These are phyloP conservation scores for Trametes cinnabarina DNA, from an alignment of 768 basidiomycete genomes.

Conservation along the genomic window DNA sequence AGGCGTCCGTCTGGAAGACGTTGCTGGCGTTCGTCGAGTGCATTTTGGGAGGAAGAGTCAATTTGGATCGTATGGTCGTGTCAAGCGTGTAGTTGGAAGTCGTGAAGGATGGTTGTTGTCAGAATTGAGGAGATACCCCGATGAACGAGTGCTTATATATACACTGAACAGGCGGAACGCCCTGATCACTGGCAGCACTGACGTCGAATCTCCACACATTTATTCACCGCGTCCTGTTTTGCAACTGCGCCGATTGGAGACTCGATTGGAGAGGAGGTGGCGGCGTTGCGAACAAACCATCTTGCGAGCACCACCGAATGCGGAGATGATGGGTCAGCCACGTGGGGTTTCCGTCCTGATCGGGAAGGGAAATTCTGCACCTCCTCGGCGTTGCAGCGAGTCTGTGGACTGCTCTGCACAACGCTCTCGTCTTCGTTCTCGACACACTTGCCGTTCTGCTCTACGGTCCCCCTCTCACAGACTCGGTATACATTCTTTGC, in stretches of 20 bases:
- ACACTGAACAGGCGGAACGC: background rate
- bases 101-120: too few species aligned
- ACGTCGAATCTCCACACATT: slow-evolving; percentile 1
- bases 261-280: background rate
- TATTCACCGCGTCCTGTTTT: too few species aligned
- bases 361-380: slow-evolving; percentile 2
- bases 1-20: background rate
- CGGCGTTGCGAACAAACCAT: background rate
- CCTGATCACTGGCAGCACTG: slow-evolving; percentile 2
- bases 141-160: slow-evolving; percentile 1
- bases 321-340: background rate
- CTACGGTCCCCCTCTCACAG: too few species aligned
- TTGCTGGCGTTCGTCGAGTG: slow-evolving; percentile 1
- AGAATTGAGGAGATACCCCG: too few species aligned
- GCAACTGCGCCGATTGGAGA: background rate
- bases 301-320: background rate
- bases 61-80: too few species aligned
- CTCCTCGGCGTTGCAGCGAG: background rate
- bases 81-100: too few species aligned
- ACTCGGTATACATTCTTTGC: background rate
- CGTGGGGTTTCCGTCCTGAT: slow-evolving; percentile 4
- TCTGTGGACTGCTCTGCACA: too few species aligned
- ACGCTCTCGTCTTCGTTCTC: background rate
- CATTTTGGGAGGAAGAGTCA: background rate
- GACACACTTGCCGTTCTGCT: too few species aligned